Evolutionary conservation across 2,329 filamentous ascomycete genomes (phyloP), one percentile per base, ranked within the genome.

Genomic region (Hypoxylon sp.): DNA sequence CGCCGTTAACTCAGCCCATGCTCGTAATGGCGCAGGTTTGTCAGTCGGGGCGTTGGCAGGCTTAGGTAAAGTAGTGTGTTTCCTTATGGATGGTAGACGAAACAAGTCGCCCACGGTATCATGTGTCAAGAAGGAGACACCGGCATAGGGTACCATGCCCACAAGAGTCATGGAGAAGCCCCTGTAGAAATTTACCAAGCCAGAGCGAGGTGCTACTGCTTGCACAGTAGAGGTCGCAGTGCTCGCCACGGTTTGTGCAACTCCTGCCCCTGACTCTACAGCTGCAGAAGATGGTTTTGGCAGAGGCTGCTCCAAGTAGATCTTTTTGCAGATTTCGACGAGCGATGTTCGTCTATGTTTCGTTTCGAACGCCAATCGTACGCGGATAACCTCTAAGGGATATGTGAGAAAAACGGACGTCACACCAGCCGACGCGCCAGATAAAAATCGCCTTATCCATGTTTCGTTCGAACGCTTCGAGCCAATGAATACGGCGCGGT

Each of bases 381-480:
- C 94, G 26, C 94, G 82, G 42, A 97, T 88, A 9, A 99, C 85
- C 73, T 99, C 94, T 5, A 99, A 76, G 0, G 94, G 94, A 64
- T 99, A 99, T 20, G 94, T 97, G 73, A 93, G 90, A 72, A 97
- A 96, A 41, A 99, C 94, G 4, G 89, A 94, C 1, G 91, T 90
- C 55, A 95, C 87, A 50, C 94, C 93, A 6, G 90, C 89, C 21
- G 91, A 67, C 51, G 86, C 86, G 35, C 90, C 90, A 51, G 86
- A 87, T 16, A 89, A 64, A 37, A 94, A 82, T 7, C 94, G 83
- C 38, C 94, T 84, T 19, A 88, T 71, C 1, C 88, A 82, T 0
- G 93, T 97, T 70, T 99, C 94, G 9, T 57, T 57, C 50, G 95
- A 80, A 4, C 86, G 56, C 6, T 43, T 76, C 41, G 78, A 83